Evolutionary conservation across 176 grass and related monocot species (phyloP), one percentile per base, ranked within the genome.

Genomic region (Elymus sibiricus): DNA sequence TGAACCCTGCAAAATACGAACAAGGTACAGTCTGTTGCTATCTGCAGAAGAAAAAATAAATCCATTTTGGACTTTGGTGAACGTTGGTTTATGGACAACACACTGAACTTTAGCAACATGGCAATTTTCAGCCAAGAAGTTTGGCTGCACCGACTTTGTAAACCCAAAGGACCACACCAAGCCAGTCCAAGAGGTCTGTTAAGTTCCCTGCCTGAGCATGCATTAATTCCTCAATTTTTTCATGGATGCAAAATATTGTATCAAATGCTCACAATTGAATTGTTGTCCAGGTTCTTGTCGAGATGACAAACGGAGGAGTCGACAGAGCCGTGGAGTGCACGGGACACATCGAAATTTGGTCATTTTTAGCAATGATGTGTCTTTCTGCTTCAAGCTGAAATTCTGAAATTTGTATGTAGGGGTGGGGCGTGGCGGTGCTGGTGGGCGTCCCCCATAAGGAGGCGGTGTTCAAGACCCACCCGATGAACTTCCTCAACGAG

Each of bases 251-350:
- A 29, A 71, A 71, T 11, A 9, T 6, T 42, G 10, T 6, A 21
- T 21, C 0, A 42, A 71, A 71, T 24, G 24, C 69, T 71, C 11
- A 25, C 22, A 13, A 22, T 71, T 42, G 2, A 42, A 10, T 74
- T 87, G 46, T 22, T 74, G 71, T 74, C n/a, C 77, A 97, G 95
- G 95, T 97, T 34, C 77, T 97, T 71, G 90, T 87, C 65, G 95
- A 94, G 64, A 97, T 97, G 84, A 97, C 95, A 22, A 88, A 92
- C 28, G 95, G 95, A 4, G 95, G 95, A 24, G 95, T 91, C 64
- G 95, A 97, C 61, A 90, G 95, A 12, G 90, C 88, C 8, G 86
- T 97, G 6, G 95, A 97, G 51, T 97, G 95, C 58, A 97, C 95
- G 2, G 95, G 95, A 32, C 92, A 97, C 39, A 76, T 94, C 1